Evolutionary conservation across 2,329 filamentous ascomycete genomes (phyloP).

Genomic region (Pseudogymnoascus sp.): DNA sequence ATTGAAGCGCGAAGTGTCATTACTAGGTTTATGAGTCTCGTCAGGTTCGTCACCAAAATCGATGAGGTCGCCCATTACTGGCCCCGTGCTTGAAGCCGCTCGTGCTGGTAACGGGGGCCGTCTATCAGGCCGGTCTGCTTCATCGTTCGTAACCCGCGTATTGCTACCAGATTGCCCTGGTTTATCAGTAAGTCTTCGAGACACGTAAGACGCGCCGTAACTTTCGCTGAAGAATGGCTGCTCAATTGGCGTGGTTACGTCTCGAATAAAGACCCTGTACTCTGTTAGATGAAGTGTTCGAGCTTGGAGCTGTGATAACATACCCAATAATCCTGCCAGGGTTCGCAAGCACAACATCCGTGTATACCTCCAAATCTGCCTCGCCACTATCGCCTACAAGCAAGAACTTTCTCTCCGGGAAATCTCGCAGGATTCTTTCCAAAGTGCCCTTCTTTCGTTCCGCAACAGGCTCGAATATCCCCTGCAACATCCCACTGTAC

Average conservation of each 20-base stretch:
- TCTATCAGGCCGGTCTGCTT: conserved; percentile 13
- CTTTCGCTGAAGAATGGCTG: conserved; percentile 65
- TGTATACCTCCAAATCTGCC: conserved; percentile 94
- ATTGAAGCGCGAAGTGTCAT: conserved; percentile 22
- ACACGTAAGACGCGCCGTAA: conserved; percentile 28
- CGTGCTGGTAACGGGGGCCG: conserved; percentile 24
- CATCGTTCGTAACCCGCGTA: conserved; percentile 10
- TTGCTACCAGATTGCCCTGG: conserved; percentile 5
- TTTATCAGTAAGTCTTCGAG: conserved; percentile 17
- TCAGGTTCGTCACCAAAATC: conserved; percentile 49
- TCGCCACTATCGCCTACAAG: conserved; percentile 94
- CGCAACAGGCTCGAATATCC: conserved; percentile 94
- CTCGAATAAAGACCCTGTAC: conserved; percentile 70
- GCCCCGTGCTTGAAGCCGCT: conserved; percentile 25
- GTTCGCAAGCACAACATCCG: conserved; percentile 77
- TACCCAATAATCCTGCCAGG: conserved; percentile 66
- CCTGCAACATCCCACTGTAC: conserved; percentile 93
- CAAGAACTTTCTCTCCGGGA: conserved; percentile 81
- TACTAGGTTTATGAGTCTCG: conserved; percentile 30
- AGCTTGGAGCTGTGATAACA: conserved; percentile 22
- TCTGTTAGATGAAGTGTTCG: not conserved
- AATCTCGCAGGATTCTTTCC: conserved; percentile 78
- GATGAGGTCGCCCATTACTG: conserved; percentile 48
- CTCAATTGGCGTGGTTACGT: conserved; percentile 74
- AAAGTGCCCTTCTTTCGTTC: conserved; percentile 87